Evolutionary conservation across 345 rosid species (phyloP).

Genomic region (Aquilaria sinensis): DNA sequence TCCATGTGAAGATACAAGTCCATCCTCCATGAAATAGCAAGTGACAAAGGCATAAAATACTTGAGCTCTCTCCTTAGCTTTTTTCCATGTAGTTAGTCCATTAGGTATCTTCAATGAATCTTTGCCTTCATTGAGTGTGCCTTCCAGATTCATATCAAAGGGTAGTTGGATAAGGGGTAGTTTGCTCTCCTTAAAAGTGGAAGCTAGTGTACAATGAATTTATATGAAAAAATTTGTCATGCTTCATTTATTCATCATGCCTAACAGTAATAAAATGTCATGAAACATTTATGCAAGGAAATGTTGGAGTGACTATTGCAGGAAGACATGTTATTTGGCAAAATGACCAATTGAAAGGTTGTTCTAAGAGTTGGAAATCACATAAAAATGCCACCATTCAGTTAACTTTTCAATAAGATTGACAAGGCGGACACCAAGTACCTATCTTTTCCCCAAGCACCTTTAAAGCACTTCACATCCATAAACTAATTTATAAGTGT

Average conservation of each 20-base stretch:
- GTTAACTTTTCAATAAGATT: slow-evolving; percentile 69
- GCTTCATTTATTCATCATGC: no score
- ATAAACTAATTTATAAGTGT: slow-evolving; percentile 20
- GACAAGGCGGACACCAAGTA: slow-evolving; percentile 75
- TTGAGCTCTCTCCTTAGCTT: no score
- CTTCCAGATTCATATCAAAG: no score
- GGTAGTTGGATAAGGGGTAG: no score
- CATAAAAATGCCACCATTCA: slow-evolving; percentile 63
- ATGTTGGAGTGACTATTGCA: slow-evolving; percentile 87
- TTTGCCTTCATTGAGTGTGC: no score
- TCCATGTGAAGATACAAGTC: no score
- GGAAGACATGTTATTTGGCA: slow-evolving; percentile 86
- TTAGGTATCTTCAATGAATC: no score
- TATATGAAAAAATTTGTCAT: no score
- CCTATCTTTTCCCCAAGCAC: slow-evolving; percentile 69
- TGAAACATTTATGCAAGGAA: slow-evolving; percentile 46
- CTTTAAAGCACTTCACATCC: slow-evolving; percentile 53
- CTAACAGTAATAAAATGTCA: not conserved
- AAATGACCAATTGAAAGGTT: slow-evolving; percentile 62
- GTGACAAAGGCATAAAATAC: no score
- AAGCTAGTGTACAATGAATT: no score
- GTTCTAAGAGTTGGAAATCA: slow-evolving; percentile 70
- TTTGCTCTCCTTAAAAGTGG: not conserved
- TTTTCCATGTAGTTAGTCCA: no score
- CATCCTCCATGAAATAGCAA: no score